Base-by-base conservation (phyloP, 371 early-diverging fungal species). In the Globomyces sp. region DNA sequence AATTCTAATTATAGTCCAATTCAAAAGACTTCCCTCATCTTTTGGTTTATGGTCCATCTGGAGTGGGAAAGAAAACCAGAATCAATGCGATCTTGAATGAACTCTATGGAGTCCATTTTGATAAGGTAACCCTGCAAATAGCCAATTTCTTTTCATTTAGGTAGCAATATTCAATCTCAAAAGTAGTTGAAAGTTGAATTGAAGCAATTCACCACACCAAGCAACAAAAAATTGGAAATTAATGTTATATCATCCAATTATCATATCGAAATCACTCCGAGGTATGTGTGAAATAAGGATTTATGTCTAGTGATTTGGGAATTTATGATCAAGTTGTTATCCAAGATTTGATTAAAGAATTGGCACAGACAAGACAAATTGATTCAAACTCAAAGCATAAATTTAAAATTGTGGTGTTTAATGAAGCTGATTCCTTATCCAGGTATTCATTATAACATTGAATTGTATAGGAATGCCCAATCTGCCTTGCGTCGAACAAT, bases 401-500 rank as follows among this genome's bases (percentile, higher is more conserved):
- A 61, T 98, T 96, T 76, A 97, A 96, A 81, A 91, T 99, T 10
- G 91, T 99, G 8, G 88, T 99, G 48, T 89, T 99, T 69, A 90
- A 95, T 73, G 95, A 99, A 74, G 99, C 99, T 1, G 99, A 99
- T 71, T 74, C 84, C 58, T 82, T 99, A 59, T 86, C 90, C 9
- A 82, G 24, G 24, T 24, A 24, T 24, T 24, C 24, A 24, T 24
- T 24, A 24, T 24, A 24, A 24, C 24, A 24, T 24, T 24, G 24
- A 24, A 24, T 24, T 24, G 24, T 24, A 24, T 24, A 24, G 89
- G 64, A 96, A 97, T 65, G 99, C 99, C 5, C 99, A 99, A 81
- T 93, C 96, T 45, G 99, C 95, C 11, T 86, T 99, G 59, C 88
- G 99, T 68, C 85, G 99, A 40, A 99, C 99, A 1, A 99, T 99